Evolutionary conservation across 2,329 filamentous ascomycete genomes (phyloP).

Genomic region (Hypocrella siamensis): DNA sequence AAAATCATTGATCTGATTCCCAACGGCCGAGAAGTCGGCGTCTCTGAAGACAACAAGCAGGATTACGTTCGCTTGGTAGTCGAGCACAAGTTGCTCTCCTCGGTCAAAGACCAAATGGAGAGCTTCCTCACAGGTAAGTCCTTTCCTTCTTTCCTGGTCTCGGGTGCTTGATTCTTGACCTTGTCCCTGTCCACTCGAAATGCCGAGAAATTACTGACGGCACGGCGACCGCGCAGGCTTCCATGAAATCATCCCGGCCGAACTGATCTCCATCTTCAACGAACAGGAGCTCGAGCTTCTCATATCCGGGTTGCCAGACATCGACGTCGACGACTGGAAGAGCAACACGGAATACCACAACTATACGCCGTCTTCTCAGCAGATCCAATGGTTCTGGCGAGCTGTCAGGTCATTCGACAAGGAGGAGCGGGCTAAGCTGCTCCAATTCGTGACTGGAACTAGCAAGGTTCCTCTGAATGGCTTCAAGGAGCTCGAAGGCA

Average conservation of each 20-base stretch:
- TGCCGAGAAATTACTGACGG: too few species aligned
- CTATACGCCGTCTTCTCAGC: slow-evolving; percentile 82
- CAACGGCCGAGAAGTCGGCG: slow-evolving; percentile 78
- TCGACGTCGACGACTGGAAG: slow-evolving; percentile 98
- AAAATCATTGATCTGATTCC: slow-evolving; percentile 75
- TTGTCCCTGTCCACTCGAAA: too few species aligned
- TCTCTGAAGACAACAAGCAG: slow-evolving; percentile 97
- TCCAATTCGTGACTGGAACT: slow-evolving; percentile 96
- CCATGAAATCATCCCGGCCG: slow-evolving; percentile 93
- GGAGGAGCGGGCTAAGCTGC: slow-evolving; percentile 90
- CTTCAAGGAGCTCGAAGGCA: slow-evolving; percentile 97
- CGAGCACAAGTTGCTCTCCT: slow-evolving; percentile 81
- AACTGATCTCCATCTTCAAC: slow-evolving; percentile 93
- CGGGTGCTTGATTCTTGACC: too few species aligned
- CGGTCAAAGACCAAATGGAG: slow-evolving; percentile 88
- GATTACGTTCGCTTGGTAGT: slow-evolving; percentile 92
- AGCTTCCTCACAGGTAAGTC: slow-evolving; percentile 67
- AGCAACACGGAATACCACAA: slow-evolving; percentile 98
- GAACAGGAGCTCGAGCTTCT: slow-evolving; percentile 94
- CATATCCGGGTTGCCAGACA: slow-evolving; percentile 92
- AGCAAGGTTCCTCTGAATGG: slow-evolving; percentile 97
- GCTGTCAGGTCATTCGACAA: slow-evolving; percentile 95
- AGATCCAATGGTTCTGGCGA: slow-evolving; percentile 99
- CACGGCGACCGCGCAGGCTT: slow-evolving; percentile 50
- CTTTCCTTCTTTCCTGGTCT: too few species aligned